A percentile compares a stretch with the other conserved stretches of the same genome.
Evolutionary conservation across 345 rosid species (phyloP).

Genomic region (Gossypium stocksii): DNA sequence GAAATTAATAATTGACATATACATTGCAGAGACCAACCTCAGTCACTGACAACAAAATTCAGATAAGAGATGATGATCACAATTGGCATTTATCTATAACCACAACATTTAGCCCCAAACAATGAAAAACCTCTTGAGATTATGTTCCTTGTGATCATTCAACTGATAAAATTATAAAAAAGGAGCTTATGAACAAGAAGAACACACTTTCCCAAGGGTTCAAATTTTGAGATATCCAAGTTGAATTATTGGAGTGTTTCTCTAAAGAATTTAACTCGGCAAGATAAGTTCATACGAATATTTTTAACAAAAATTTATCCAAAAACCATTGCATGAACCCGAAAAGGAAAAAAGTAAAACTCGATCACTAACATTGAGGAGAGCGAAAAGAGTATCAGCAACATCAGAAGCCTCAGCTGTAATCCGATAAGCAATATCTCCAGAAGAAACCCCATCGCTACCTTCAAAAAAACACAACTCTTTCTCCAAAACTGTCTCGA

Average conservation of each 20-base stretch:
- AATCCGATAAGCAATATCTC: slow-evolving; percentile 77
- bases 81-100: neutral
- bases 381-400: slow-evolving; percentile 64
- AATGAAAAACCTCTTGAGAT: neutral
- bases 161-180: neutral
- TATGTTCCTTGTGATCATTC: neutral
- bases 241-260: neutral
- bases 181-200: neutral
- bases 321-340: neutral
- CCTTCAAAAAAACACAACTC: slow-evolving; percentile 84
- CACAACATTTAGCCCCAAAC: neutral
- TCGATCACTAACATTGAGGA: slow-evolving; percentile 58
- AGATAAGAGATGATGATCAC: neutral
- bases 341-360: neutral
- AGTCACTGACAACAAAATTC: neutral
- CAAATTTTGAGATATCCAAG: neutral
- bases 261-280: neutral
- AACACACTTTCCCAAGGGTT: neutral
- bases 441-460: slow-evolving; percentile 49
- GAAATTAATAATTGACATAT: slow-evolving; percentile 5
- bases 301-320: neutral
- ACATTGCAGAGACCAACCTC: neutral
- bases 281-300: neutral
- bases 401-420: slow-evolving; percentile 85
- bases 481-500: slow-evolving; percentile 55